Conservation (phyloP, 2,329 filamentous ascomycete genomes). For the Tolypocladium paradoxum region DNA sequence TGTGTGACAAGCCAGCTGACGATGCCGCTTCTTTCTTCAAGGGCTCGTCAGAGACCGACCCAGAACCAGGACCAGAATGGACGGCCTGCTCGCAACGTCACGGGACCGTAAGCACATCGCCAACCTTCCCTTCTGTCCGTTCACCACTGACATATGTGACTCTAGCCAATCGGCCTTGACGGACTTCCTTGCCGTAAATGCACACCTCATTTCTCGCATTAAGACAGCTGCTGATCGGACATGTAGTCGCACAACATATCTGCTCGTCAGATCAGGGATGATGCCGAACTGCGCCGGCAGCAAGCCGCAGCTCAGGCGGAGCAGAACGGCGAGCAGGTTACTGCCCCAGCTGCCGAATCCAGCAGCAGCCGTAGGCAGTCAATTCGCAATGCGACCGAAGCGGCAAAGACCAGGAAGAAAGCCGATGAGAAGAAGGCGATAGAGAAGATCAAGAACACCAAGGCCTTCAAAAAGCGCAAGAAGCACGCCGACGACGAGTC, state of each 20-base stretch:
- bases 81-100: conserved; percentile 22
- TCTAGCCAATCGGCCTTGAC: conserved; percentile 40
- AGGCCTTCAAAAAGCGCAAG: conserved; percentile 45
- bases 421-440: conserved; percentile 40
- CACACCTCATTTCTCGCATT: background rate
- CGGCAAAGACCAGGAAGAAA: conserved; percentile 25
- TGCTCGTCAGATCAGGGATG: conserved; percentile 40
- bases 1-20: background rate
- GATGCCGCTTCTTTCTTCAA: background rate
- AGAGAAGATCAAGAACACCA: conserved; percentile 52
- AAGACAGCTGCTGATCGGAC: conserved; percentile 9
- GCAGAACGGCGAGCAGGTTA: conserved; percentile 11
- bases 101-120: conserved; percentile 23
- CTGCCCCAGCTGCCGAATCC: conserved; percentile 10
- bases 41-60: conserved; percentile 2
- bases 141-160: conserved; percentile 3
- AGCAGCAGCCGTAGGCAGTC: conserved; percentile 16
- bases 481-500: conserved; percentile 27
- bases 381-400: conserved; percentile 13
- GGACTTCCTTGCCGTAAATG: conserved; percentile 38
- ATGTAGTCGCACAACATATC: conserved; percentile 61
- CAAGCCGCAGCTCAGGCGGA: conserved; percentile 15
- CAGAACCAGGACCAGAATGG: conserved; percentile 5
- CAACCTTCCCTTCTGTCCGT: background rate
- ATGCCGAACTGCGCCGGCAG: conserved; percentile 38